Evolutionary conservation across 2,329 filamentous ascomycete genomes (phyloP).

Genomic region (Celoporthe dispersa): DNA sequence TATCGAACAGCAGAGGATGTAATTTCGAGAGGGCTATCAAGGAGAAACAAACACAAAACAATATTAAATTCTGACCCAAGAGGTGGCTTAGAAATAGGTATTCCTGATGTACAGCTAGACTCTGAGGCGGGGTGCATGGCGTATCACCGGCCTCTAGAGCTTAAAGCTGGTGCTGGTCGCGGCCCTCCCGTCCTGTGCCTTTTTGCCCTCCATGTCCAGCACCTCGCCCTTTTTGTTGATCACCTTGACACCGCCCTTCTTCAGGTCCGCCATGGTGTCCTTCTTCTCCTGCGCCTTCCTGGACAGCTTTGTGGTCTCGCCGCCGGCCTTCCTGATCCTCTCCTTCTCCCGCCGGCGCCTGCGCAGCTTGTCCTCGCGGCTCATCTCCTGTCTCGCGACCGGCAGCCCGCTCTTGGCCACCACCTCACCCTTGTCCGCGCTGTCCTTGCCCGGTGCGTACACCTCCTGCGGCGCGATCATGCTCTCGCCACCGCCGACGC

Average conservation of each 20-base stretch:
- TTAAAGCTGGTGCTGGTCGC: slow-evolving; percentile 64
- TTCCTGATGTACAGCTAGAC: no score
- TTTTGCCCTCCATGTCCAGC: slow-evolving; percentile 81
- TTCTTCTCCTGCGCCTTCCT: slow-evolving; percentile 63
- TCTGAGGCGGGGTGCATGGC: neutral
- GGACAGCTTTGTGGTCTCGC: slow-evolving; percentile 51
- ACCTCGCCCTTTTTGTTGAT: slow-evolving; percentile 90
- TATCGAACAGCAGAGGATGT: no score
- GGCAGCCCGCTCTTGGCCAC: slow-evolving; percentile 78
- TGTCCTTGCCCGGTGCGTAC: slow-evolving; percentile 78
- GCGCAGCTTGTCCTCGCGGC: slow-evolving; percentile 80
- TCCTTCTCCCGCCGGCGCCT: slow-evolving; percentile 83
- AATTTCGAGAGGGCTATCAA: no score
- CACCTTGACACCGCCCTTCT: slow-evolving; percentile 82
- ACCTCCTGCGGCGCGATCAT: slow-evolving; percentile 93
- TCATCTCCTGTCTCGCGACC: slow-evolving; percentile 83
- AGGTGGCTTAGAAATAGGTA: no score
- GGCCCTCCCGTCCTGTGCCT: slow-evolving; percentile 60
- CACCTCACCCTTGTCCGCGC: slow-evolving; percentile 69
- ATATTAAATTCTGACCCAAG: no score
- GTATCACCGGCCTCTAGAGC: slow-evolving; percentile 48
- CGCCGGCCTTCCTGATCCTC: slow-evolving; percentile 72
- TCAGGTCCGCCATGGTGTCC: slow-evolving; percentile 51
- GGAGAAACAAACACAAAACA: no score
- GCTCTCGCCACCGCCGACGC: slow-evolving; percentile 68